Evolutionary conservation across 805 yeast species (phyloP), one percentile per base, ranked within the genome.

Genomic region (Peterozyma xylosa): DNA sequence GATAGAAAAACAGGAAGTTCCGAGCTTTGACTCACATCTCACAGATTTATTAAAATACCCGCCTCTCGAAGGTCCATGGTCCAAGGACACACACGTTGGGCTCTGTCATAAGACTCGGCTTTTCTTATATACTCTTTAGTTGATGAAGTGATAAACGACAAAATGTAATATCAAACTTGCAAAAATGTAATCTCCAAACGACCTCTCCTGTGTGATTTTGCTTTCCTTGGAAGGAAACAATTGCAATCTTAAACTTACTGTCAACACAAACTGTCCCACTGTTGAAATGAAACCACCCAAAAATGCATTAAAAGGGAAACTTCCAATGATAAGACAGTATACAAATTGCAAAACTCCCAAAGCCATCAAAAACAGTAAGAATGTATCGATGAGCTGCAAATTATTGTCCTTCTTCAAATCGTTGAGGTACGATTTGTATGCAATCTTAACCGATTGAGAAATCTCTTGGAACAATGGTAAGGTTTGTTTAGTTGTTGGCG

Each of bases 301-400:
- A 59, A 93, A 93, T 18, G 96, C 98, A 65, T 93, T 93, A 75
- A 93, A 93, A 14, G 99, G 99, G 75, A 84, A 93, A 54, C 78
- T 87, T 33, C 97, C 96, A 38, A 89, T 78, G 11, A 88, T 48
- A 36, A 82, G 53, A 51, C 86, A 85, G 62, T 89, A 91, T 3
- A 71, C 66, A 58, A 89, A 88, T 64, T 93, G 98, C 29, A 86
- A 62, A 1, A 75, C 65, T 1, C 96, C 99, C 47, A 87, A 68
- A 0, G 69, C 63, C 14, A 91, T 90, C 46, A 91, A 64, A 52
- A 86, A 89, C 21, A 62, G 76, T 56, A 91, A 71, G 57, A 90
- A 93, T 11, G 73, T 53, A 60, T 93, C 98, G 51, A 91, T 83
- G 42, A 88, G 68, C 60, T 78, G 74, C 45, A 82, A 62, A 46